Evolutionary conservation across 2,329 filamentous ascomycete species (phyloP).

Genomic region (Pezicula radicicola): DNA sequence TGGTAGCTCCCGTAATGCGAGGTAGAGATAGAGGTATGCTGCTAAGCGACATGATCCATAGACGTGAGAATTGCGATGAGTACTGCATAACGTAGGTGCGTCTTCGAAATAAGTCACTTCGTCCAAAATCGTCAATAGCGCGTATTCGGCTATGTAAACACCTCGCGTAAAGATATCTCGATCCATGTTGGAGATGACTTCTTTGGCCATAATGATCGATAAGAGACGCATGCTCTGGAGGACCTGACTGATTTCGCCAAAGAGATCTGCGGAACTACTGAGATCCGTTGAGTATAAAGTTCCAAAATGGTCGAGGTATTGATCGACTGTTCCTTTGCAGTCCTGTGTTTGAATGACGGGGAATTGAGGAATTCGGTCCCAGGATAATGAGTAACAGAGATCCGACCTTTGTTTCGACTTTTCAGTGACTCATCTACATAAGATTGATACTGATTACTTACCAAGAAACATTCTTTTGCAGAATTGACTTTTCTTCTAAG

Average conservation of each 20-base stretch:
- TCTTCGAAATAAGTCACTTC: not conserved
- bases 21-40: conserved; percentile 1
- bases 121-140: not conserved
- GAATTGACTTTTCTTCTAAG: not conserved
- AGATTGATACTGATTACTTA: not conserved
- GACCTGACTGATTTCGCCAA: not conserved
- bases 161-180: not conserved
- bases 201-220: not conserved
- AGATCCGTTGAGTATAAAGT: not conserved
- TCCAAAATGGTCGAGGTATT: not conserved
- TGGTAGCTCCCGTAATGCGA: not conserved
- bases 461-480: not conserved
- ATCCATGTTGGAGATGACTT: not conserved
- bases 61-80: not conserved
- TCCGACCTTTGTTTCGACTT: not conserved
- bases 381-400: not conserved
- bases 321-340: not conserved
- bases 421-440: not conserved
- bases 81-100: not conserved
- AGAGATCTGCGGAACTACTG: not conserved
- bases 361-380: not conserved
- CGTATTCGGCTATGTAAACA: not conserved
- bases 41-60: not conserved
- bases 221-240: not conserved
- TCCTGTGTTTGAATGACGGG: not conserved